These are phyloP conservation scores for Lentinula sp. DNA, from an alignment of 768 basidiomycete genomes.

Conservation along the genomic window DNA sequence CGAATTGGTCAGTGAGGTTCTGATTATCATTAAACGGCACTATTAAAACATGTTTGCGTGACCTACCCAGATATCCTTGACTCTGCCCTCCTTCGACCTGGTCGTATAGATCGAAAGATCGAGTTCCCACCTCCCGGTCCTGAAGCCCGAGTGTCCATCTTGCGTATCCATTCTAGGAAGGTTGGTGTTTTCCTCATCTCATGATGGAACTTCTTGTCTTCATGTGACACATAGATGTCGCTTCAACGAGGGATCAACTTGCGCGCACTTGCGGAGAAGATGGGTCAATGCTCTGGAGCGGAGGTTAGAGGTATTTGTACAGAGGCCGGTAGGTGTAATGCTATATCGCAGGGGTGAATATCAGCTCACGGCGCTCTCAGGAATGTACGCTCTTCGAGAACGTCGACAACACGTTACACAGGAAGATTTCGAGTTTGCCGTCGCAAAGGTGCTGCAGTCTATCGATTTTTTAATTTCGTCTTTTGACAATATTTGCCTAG, in stretches of 20 bases:
- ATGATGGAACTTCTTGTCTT: background rate
- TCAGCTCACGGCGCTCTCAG: constrained; percentile 17
- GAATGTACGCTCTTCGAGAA: constrained; percentile 96
- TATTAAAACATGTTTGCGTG: background rate
- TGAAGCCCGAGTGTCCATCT: constrained; percentile 17
- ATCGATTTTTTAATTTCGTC: constrained; percentile 3
- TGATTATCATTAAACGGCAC: background rate
- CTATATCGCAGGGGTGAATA: background rate
- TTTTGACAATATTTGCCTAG: constrained; percentile 21
- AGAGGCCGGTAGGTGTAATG: constrained; percentile 66
- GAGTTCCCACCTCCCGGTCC: constrained; percentile 91
- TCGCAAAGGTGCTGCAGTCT: constrained; percentile 68
- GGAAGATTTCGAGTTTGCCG: constrained; percentile 98
- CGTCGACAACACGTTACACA: constrained; percentile 95
- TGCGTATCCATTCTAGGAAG: constrained; percentile 95
- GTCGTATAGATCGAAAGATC: constrained; percentile 87
- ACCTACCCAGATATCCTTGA: constrained; percentile 60
- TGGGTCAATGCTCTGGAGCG: constrained; percentile 77
- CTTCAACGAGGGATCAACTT: constrained; percentile 91
- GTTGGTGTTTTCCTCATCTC: constrained; percentile 25
- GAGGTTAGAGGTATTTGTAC: constrained; percentile 97
- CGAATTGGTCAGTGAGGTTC: constrained; percentile 46
- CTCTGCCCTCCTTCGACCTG: constrained; percentile 67
- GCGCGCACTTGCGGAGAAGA: constrained; percentile 95
- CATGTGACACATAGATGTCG: constrained; percentile 47